These are phyloP conservation scores for Yarrowia divulgata DNA, from an alignment of 805 yeast species.

Conservation along the genomic window DNA sequence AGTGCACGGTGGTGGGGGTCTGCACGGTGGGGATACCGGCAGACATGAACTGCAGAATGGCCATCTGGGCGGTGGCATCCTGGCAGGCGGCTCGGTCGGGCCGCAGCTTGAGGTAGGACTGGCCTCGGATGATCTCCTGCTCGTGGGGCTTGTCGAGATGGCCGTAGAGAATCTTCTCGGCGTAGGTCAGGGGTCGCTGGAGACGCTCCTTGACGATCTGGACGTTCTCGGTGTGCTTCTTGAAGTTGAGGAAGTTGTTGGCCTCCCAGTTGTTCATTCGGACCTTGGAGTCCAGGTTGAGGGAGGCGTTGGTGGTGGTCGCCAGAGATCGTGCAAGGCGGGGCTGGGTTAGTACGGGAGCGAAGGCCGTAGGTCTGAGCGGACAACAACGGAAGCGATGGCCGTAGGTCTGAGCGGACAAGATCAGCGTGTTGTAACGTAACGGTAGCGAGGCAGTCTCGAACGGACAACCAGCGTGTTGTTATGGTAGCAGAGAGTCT, in stretches of 20 bases:
- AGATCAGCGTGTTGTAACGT: no score
- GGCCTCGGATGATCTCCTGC: slow-evolving; percentile 85
- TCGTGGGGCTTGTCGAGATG: slow-evolving; percentile 93
- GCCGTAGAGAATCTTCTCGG: slow-evolving; percentile 93
- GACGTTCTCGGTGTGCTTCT: slow-evolving; percentile 86
- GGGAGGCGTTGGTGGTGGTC: slow-evolving; percentile 40
- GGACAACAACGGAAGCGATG: no score
- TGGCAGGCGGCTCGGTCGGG: slow-evolving; percentile 99
- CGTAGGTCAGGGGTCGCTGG: slow-evolving; percentile 89
- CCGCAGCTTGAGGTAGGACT: slow-evolving; percentile 88
- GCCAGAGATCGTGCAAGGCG: slow-evolving; percentile 42
- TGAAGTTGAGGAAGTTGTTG: slow-evolving; percentile 88
- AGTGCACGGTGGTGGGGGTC: slow-evolving; percentile 94
- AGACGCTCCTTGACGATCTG: slow-evolving; percentile 82
- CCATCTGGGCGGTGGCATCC: slow-evolving; percentile 99
- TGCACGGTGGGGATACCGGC: slow-evolving; percentile 92
- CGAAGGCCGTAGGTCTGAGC: no score
- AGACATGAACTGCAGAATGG: slow-evolving; percentile 93
- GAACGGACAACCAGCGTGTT: no score
- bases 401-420: no score
- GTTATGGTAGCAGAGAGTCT: no score
- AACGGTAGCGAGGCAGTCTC: no score
- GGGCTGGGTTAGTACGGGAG: slow-evolving; percentile 42
- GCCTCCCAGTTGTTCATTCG: slow-evolving; percentile 67
- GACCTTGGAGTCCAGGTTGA: slow-evolving; percentile 75